Conservation (phyloP, 2,329 filamentous ascomycete species). For the Colletotrichum karsti region DNA sequence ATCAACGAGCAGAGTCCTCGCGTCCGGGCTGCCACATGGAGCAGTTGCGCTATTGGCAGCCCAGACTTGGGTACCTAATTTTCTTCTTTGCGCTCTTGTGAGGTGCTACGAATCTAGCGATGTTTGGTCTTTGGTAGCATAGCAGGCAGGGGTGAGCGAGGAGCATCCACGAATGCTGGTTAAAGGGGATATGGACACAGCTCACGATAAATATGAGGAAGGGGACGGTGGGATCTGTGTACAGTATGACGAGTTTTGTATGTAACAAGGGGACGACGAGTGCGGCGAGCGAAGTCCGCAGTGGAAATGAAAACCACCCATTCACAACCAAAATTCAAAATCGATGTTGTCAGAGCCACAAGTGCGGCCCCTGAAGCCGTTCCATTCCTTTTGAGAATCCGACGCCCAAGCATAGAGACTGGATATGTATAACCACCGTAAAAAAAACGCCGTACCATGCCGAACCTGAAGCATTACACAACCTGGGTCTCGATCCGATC, state of each 20-base stretch:
- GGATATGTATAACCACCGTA: constrained; percentile 22
- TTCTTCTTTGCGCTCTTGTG: constrained; percentile 17
- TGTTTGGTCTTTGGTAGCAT: constrained; percentile 29
- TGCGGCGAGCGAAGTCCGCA: not conserved
- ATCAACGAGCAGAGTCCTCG: constrained; percentile 6
- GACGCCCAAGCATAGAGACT: constrained; percentile 10
- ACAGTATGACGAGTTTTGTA: constrained; percentile 13
- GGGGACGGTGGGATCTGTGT: constrained; percentile 20
- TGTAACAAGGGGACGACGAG: not conserved
- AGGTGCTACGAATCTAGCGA: constrained; percentile 27
- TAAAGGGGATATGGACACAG: not conserved
- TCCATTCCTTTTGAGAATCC: constrained; percentile 20
- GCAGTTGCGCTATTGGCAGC: not conserved
- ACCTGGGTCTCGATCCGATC: not conserved
- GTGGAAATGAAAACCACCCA: not conserved
- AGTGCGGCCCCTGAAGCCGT: constrained; percentile 1
- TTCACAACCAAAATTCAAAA: not conserved
- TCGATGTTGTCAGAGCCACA: not conserved
- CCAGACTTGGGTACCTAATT: constrained; percentile 24
- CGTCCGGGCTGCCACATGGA: not conserved
- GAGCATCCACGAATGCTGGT: constrained; percentile 18
- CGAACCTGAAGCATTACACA: constrained; percentile 19
- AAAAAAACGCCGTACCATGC: constrained; percentile 26
- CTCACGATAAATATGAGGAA: constrained; percentile 18
- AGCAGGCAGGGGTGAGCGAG: constrained; percentile 11